A percentile compares a stretch with the other conserved stretches of the same genome.
Conservation (phyloP, 2,329 filamentous ascomycete genomes). For the Beauveria bassiana region DNA sequence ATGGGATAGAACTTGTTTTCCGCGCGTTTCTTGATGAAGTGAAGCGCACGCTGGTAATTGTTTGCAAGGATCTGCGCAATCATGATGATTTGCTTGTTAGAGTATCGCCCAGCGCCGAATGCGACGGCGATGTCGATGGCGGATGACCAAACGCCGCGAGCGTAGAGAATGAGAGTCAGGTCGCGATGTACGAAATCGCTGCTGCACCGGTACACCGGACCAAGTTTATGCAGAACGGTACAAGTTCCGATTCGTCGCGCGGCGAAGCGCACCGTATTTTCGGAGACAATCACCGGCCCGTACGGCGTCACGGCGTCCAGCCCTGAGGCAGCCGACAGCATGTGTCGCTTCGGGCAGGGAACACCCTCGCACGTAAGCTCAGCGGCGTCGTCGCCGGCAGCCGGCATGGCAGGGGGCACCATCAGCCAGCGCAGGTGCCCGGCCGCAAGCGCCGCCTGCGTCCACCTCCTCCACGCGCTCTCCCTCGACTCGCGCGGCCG, state of each 20-base stretch:
- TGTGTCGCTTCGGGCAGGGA: background rate
- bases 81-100: background rate
- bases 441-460: background rate
- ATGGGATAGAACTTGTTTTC: background rate
- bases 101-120: background rate
- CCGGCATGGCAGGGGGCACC: background rate
- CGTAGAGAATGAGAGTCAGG: slow-evolving; percentile 1
- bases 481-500: background rate
- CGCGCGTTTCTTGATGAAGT: background rate
- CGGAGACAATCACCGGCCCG: background rate
- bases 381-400: background rate
- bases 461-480: slow-evolving; percentile 1
- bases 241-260: background rate
- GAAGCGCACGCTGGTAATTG: background rate
- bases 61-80: background rate
- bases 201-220: background rate
- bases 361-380: background rate
- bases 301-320: background rate
- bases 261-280: background rate
- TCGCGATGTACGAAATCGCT: background rate
- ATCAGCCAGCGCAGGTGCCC: background rate
- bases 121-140: background rate
- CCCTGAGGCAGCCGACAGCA: background rate
- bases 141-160: background rate
- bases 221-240: background rate